A percentile compares a stretch with the other conserved stretches of the same genome.
Evolutionary conservation across 2,329 filamentous ascomycete genomes (phyloP).

Genomic region (Diaporthe ampelina): DNA sequence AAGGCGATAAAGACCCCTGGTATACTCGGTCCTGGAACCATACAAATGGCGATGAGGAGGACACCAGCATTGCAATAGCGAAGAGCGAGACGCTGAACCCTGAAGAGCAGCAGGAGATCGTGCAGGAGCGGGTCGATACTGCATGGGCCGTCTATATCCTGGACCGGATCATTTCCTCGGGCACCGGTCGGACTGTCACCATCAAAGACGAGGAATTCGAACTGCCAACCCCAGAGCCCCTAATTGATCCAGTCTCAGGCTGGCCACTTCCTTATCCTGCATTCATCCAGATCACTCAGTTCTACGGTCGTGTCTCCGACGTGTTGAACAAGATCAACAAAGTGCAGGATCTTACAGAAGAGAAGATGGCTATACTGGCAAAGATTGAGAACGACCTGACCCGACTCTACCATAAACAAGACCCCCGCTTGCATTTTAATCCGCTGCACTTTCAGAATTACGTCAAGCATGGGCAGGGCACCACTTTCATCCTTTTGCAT

Average conservation of each 20-base stretch:
- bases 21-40: slow-evolving; percentile 61
- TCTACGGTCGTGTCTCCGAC: slow-evolving; percentile 88
- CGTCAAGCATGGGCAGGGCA: slow-evolving; percentile 83
- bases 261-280: slow-evolving; percentile 86
- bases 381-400: slow-evolving; percentile 88
- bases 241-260: slow-evolving; percentile 67
- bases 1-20: slow-evolving; percentile 66
- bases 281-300: slow-evolving; percentile 85
- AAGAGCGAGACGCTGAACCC: slow-evolving; percentile 53
- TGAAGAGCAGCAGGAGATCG: slow-evolving; percentile 74
- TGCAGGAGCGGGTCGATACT: slow-evolving; percentile 86
- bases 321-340: slow-evolving; percentile 85
- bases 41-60: slow-evolving; percentile 45
- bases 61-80: slow-evolving; percentile 45
- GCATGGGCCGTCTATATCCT: slow-evolving; percentile 94
- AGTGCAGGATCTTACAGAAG: slow-evolving; percentile 79
- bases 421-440: slow-evolving; percentile 83
- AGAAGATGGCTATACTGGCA: slow-evolving; percentile 78
- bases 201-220: slow-evolving; percentile 89
- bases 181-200: slow-evolving; percentile 86
- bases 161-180: slow-evolving; percentile 88
- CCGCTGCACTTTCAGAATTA: slow-evolving; percentile 89
- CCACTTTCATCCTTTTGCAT: slow-evolving; percentile 88
- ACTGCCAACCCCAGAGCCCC: slow-evolving; percentile 73
- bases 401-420: slow-evolving; percentile 78